Evolutionary conservation across 225 moss, liverwort and hornwort genomes (phyloP).

Genomic region (Sphagnum contortum): DNA sequence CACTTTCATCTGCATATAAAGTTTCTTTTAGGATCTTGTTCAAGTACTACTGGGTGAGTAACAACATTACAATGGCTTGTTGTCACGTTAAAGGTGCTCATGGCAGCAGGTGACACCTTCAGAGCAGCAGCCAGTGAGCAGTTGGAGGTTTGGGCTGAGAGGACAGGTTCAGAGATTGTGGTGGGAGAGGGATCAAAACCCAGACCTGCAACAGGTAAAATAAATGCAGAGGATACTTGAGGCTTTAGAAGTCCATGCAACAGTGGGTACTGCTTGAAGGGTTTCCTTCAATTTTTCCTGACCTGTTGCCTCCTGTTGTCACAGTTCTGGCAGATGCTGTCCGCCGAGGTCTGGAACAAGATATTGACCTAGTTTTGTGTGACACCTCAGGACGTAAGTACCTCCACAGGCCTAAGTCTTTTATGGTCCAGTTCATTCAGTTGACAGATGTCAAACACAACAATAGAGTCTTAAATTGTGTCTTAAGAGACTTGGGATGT

Average conservation of each 20-base stretch:
- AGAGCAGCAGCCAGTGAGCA: conserved; percentile 92
- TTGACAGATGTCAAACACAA: no score
- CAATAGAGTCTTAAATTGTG: no score
- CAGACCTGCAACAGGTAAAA: conserved; percentile 68
- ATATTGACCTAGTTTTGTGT: conserved; percentile 77
- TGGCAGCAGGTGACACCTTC: conserved; percentile 99
- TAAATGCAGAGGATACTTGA: no score
- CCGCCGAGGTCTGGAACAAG: conserved; percentile 50
- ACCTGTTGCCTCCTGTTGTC: conserved; percentile 1
- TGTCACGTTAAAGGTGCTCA: conserved; percentile 59
- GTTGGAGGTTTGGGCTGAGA: conserved; percentile 87
- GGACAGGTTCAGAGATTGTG: conserved; percentile 84
- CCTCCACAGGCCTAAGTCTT: not conserved
- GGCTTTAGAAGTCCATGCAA: no score
- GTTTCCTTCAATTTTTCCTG: no score
- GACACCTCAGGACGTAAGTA: conserved; percentile 95
- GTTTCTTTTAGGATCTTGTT: no score
- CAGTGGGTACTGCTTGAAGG: no score
- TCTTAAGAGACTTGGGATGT: no score
- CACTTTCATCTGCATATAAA: no score
- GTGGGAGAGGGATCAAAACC: conserved; percentile 59
- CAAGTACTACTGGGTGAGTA: no score
- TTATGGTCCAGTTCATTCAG: no score
- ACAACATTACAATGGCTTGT: no score
- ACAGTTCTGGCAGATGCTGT: conserved; percentile 89